Base-by-base conservation (phyloP, 1,139 yeast species). In the Geotrichum bryndzae region DNA sequence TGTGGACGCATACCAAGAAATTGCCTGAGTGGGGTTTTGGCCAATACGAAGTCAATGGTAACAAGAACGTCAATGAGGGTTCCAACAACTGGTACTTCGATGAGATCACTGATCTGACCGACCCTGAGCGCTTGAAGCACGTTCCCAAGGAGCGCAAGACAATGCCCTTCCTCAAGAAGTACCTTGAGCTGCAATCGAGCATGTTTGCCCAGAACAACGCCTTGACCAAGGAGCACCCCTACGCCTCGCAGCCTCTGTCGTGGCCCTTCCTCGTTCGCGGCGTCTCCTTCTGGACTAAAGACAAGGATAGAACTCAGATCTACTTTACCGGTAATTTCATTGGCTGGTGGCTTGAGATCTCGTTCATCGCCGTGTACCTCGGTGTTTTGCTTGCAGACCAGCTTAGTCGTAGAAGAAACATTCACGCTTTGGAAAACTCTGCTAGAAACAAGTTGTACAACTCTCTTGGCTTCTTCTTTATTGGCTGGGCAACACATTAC, bases 261-360 rank as follows among this genome's bases (percentile, higher is more conserved):
- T 94, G 99, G 99, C 99, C 99, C n/a, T 82, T 90, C 68, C 83
- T 95, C 55, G 76, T 88, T 61, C 84, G 90, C 15, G 99, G 99
- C 68, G 97, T 94, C 38, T 90, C 97, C 0, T 94, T 94, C 81
- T 94, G 98, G 97, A 91, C 96, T 55, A 86, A 90, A 65, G 84
- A 85, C 65, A 79, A 77, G 2, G 73, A 72, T 63, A 70, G 71
- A 15, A 74, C 80, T 31, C 99, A 95, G 76, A 91, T 94, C 63
- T 95, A 87, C 76, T 90, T 94, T 75, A 79, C 88, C 62, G 99
- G 99, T 66, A 94, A 95, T 76, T 82, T 90, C 63, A 77, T 90
- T 67, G 99, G 97, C 13, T 95, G 95, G 88, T 90, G 96, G 95
- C 73, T 90, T 61, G 91, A 91, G 76, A 85, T 87, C 38, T 76